Conservation (phyloP, 164 flowering plant genomes). For the Aristolochia contorta region DNA sequence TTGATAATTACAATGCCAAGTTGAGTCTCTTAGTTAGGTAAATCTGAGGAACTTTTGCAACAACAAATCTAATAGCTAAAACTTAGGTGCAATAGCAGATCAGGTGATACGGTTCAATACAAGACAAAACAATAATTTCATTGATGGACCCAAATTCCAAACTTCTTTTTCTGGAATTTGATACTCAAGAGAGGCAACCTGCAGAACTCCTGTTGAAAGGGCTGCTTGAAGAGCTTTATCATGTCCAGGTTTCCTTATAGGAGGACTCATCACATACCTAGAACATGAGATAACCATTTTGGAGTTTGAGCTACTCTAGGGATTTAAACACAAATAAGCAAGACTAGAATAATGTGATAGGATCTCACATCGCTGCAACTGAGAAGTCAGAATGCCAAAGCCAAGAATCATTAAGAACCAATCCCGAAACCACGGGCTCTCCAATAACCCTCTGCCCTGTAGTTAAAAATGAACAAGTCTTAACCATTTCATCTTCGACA, state of each 20-base stretch:
- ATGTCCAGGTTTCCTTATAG: conserved; percentile 84
- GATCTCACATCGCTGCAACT: conserved; percentile 77
- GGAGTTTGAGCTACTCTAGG: not conserved
- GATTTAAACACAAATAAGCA: not conserved
- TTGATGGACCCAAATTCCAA: too few species aligned
- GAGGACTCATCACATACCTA: conserved; percentile 99
- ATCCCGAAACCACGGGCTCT: conserved; percentile 82
- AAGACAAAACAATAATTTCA: too few species aligned
- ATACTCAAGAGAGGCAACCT: conserved; percentile 35
- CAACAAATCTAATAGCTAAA: too few species aligned
- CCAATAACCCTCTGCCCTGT: conserved; percentile 94
- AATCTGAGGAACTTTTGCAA: not conserved
- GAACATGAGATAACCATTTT: conserved; percentile 12
- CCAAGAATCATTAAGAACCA: conserved; percentile 71
- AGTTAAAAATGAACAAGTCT: conserved; percentile 13
- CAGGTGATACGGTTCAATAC: too few species aligned
- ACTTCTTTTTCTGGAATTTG: too few species aligned
- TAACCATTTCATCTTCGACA: too few species aligned
- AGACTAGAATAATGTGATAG: not conserved
- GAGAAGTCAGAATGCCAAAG: conserved; percentile 88
- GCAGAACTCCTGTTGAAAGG: conserved; percentile 69
- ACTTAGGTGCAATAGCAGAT: too few species aligned
- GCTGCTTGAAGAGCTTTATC: conserved; percentile 83
- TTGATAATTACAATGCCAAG: not conserved
- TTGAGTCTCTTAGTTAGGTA: too few species aligned